A percentile compares a stretch with the other conserved stretches of the same genome.
Conservation (phyloP, 192 early-diverging fungal genomes). For the Backusella tuberculispora region DNA sequence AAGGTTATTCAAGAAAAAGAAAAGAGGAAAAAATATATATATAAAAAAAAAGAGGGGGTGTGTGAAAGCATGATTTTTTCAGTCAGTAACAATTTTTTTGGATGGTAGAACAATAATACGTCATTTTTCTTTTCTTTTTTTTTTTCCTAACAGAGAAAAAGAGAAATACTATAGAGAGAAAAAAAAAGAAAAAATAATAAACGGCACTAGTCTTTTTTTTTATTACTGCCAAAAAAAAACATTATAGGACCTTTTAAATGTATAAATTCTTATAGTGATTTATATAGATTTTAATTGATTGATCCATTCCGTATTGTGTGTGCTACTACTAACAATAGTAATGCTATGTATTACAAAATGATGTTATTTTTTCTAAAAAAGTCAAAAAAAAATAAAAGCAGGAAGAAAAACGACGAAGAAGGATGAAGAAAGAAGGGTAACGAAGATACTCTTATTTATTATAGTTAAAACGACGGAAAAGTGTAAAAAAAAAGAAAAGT, state of each 20-base stretch:
- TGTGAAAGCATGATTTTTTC: constrained; percentile 6
- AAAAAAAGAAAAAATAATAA: too few species aligned
- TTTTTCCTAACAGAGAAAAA: background rate
- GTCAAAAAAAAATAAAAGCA: background rate
- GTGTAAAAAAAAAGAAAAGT: too few species aligned
- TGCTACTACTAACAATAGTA: background rate
- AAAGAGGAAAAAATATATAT: background rate
- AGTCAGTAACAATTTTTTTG: background rate
- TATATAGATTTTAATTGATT: too few species aligned
- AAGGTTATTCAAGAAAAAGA: background rate
- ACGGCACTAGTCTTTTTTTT: too few species aligned
- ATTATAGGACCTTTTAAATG: too few species aligned
- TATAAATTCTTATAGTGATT: too few species aligned
- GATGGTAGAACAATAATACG: background rate
- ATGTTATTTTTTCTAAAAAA: background rate
- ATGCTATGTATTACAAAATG: background rate
- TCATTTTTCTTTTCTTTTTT: background rate
- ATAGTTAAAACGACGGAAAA: too few species aligned
- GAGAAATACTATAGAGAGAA: too few species aligned
- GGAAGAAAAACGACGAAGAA: too few species aligned
- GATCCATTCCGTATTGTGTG: too few species aligned
- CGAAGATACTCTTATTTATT: too few species aligned
- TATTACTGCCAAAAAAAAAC: too few species aligned
- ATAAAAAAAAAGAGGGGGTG: background rate
- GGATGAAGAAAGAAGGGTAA: background rate